phyloP scores from a whole-genome alignment of 495 filamentous ascomycete species.

The Aspergillus kassunensis region DNA sequence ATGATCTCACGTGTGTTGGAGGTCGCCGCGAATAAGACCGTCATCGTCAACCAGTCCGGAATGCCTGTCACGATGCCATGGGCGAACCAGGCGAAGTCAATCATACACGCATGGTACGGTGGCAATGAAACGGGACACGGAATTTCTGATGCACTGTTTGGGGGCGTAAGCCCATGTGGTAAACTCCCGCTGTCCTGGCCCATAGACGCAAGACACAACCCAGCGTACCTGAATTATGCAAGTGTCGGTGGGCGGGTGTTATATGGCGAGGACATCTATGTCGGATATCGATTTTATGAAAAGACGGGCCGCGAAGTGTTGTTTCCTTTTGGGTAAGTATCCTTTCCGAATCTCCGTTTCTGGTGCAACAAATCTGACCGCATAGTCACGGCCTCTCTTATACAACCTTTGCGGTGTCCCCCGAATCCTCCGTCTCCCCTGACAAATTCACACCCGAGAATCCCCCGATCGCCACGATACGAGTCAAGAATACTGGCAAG shows the following conservation, averaged over 20 bases:
- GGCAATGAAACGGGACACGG: conserved; percentile 77
- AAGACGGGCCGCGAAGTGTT: conserved; percentile 58
- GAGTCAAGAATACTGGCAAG: conserved; percentile 49
- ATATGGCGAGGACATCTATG: conserved; percentile 69
- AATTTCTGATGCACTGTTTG: conserved; percentile 69
- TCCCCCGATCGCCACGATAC: conserved; percentile 48
- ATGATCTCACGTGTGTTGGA: conserved; percentile 61
- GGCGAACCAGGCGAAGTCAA: conserved; percentile 58
- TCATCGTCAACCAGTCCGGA: conserved; percentile 75
- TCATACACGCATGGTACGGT: conserved; percentile 66
- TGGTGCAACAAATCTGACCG: conserved; percentile 29
- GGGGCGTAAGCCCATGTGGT: conserved; percentile 69
- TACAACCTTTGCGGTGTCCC: conserved; percentile 69
- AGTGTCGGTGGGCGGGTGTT: conserved; percentile 61
- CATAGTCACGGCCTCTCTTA: conserved; percentile 74
- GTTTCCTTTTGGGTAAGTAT: conserved; percentile 63
- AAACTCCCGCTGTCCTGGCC: conserved; percentile 67
- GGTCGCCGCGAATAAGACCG: conserved; percentile 59
- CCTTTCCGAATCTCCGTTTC: not conserved
- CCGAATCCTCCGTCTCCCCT: conserved; percentile 28
- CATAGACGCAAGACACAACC: conserved; percentile 60
- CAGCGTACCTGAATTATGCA: conserved; percentile 70
- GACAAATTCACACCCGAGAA: conserved; percentile 52
- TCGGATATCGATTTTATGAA: conserved; percentile 82
- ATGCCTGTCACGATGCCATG: conserved; percentile 80